Percentiles rank a stretch among this genome's conserved stretches.
These are phyloP conservation scores for Geotrichum fermentans DNA, from an alignment of 1,139 yeast genomes.

Conservation along the genomic window DNA sequence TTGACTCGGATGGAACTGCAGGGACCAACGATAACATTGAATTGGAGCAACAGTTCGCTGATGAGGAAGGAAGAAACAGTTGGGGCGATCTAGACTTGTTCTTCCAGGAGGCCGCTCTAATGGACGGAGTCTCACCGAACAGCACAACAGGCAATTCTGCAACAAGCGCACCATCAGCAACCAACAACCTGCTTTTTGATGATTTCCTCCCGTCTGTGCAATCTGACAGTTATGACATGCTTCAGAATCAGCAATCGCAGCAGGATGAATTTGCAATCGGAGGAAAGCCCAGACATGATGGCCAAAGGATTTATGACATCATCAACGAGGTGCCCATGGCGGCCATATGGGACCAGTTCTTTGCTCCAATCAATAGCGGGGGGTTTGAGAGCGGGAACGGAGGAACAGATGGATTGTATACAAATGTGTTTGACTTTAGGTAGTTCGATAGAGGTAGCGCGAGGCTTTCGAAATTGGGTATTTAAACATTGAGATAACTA, in stretches of 20 bases:
- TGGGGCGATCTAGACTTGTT: constrained; percentile 30
- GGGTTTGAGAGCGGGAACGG: background rate
- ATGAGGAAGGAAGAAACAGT: constrained; percentile 1
- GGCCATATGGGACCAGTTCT: constrained; percentile 74
- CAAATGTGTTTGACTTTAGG: background rate
- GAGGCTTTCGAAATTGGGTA: no score
- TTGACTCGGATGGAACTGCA: background rate
- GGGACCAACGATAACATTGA: background rate
- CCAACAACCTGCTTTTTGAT: background rate
- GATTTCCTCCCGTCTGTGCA: background rate
- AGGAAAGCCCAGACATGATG: constrained; percentile 38
- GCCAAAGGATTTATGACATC: constrained; percentile 54
- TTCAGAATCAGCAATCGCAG: constrained; percentile 3
- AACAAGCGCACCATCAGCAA: background rate
- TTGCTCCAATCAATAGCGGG: constrained; percentile 28
- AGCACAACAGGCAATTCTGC: constrained; percentile 12
- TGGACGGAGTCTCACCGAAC: constrained; percentile 27
- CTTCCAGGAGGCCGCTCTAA: constrained; percentile 31
- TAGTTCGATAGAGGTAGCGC: no score
- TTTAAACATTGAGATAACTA: no score
- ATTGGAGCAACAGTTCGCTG: background rate
- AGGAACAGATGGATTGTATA: background rate
- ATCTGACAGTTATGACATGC: background rate
- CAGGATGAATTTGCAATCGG: background rate
- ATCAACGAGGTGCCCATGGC: constrained; percentile 64